Evolutionary conservation across 2,329 filamentous ascomycete species (phyloP), one percentile per base, ranked within the genome.

Genomic region (Claviceps digitariae): DNA sequence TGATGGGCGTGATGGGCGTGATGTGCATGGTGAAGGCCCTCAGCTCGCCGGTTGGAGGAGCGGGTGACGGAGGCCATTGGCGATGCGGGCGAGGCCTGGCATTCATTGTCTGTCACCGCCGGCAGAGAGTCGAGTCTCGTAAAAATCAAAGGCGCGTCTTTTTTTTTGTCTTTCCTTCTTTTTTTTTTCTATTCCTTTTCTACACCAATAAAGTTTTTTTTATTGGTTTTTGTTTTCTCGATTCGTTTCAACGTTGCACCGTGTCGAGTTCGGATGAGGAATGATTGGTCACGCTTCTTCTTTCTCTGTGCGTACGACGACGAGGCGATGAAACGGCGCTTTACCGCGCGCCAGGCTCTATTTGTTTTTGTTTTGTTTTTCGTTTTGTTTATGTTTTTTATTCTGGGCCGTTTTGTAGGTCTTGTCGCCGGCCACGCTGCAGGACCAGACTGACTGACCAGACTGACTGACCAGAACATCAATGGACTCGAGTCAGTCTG

Each of bases 31-130:
- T 67, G 64, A 57, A 70, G 69, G 62, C 68, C 72, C 63, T 76
- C 74, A 70, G 69, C 67, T 69, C 73, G 72, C 66, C 72, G 67
- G 61, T 68, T 70, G 63, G 74, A 75, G 63, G 74, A 75, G 68
- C 74, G 74, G 63, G 74, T 75, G 67, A 72, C 65, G 62, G 74
- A 75, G 62, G 74, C 74, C 74, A 77, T 77, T 68, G 70, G 65
- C 62, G 64, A 60, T 60, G 56, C 60, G 59, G 56, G 54, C 59
- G 58, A 61, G 62, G 62, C 64, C 66, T 64, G 63, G 66, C 68
- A 70, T 70, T 62, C 68, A 70, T 70, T 62, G 63, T 70, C 64
- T 63, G 57, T 52, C 57, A 56, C 58, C 58, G 57, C 54, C 58
- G 51, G 50, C 56, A 58, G 54, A 38, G 48, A 46, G 48, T 52